Conservation (phyloP, 768 basidiomycete species). For the Amanita brunnescens region DNA sequence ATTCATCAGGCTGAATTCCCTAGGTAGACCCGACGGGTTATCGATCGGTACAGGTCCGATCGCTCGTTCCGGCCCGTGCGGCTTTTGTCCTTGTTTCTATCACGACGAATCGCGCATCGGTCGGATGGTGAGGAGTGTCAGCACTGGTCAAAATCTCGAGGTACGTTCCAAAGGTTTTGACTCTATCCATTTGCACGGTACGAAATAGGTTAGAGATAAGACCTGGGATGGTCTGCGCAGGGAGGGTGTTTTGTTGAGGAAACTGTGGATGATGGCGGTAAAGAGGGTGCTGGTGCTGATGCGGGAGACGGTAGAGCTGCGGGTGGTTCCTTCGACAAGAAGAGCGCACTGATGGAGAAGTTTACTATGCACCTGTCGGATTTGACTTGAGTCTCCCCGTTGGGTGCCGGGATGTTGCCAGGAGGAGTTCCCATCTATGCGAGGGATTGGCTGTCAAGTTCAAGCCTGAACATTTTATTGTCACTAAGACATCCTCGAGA, state of each 20-base stretch:
- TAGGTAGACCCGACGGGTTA: too few relatives aligned
- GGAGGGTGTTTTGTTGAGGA: conserved; percentile 29
- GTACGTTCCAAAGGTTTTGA: conserved; percentile 19
- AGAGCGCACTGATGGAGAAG: conserved; percentile 32
- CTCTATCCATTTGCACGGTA: not conserved
- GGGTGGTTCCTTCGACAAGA: conserved; percentile 32
- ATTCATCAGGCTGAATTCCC: too few relatives aligned
- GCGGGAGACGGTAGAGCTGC: conserved; percentile 15
- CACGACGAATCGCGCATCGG: conserved; percentile 67
- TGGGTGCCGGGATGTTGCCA: too few relatives aligned
- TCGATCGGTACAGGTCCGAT: conserved; percentile 42
- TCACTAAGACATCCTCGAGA: too few relatives aligned
- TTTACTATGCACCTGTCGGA: conserved; percentile 13
- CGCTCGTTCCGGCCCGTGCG: conserved; percentile 73
- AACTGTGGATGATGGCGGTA: conserved; percentile 56
- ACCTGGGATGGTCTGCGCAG: conserved; percentile 50
- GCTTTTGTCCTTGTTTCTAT: conserved; percentile 66
- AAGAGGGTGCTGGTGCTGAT: too few relatives aligned
- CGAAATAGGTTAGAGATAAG: conserved; percentile 43
- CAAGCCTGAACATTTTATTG: too few relatives aligned
- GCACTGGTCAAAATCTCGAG: conserved; percentile 72
- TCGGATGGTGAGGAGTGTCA: conserved; percentile 72
- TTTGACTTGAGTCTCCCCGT: not conserved
- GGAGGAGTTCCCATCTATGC: too few relatives aligned
- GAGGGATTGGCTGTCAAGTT: too few relatives aligned